Evolutionary conservation across 179 eudicot genomes (phyloP).

Genomic region (Beta macrorhiza): DNA sequence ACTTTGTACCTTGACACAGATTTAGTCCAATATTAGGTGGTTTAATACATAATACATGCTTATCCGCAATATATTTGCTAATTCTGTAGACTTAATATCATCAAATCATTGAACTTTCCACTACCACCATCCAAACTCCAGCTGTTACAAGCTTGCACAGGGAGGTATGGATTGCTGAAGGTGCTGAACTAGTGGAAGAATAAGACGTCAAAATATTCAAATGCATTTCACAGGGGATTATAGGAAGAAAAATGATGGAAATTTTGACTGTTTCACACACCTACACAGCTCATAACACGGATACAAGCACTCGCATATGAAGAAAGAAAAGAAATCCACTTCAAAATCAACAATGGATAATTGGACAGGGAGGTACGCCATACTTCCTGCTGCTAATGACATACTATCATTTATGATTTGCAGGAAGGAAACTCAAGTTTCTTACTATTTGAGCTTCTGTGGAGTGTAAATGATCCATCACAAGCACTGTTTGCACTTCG

Average conservation of each 20-base stretch:
- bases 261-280: background rate
- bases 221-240: no score
- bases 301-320: background rate
- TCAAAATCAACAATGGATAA: background rate
- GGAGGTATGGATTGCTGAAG: background rate
- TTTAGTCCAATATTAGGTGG: conserved; percentile 7
- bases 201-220: no score
- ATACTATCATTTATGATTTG: background rate
- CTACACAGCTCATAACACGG: background rate
- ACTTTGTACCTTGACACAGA: background rate
- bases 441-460: background rate
- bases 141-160: background rate
- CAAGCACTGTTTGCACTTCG: background rate
- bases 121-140: background rate
- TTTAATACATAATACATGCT: background rate
- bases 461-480: background rate
- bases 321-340: background rate
- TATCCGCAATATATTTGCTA: background rate
- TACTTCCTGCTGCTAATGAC: background rate
- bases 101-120: conserved; percentile 10
- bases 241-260: background rate
- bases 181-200: background rate
- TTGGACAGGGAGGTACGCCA: no score
- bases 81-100: background rate
- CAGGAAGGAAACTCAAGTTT: background rate